Conservation (phyloP, 2,329 filamentous ascomycete genomes). For the Graphiopsis chlorocephala region DNA sequence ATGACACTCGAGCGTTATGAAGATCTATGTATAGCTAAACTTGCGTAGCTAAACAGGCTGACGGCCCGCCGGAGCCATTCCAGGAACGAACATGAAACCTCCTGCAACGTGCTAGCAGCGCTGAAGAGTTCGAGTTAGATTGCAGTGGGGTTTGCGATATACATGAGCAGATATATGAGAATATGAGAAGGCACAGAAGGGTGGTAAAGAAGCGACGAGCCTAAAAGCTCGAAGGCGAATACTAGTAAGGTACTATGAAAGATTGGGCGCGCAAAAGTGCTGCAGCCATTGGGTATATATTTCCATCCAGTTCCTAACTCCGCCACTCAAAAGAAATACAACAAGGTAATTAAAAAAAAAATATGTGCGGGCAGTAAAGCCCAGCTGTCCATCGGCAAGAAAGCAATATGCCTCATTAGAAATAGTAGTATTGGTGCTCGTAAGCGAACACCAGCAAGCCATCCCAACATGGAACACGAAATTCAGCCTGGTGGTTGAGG, state of each 20-base stretch:
- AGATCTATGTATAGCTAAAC: not conserved
- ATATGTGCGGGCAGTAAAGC: not conserved
- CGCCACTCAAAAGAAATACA: conserved; percentile 4
- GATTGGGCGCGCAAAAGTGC: conserved; percentile 12
- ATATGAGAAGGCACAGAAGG: not conserved
- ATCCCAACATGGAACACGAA: not conserved
- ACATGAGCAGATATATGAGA: not conserved
- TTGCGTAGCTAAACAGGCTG: not conserved
- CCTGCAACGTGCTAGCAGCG: not conserved
- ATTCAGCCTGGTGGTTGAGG: not conserved
- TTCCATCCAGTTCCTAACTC: conserved; percentile 12
- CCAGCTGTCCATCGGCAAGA: not conserved
- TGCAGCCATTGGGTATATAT: conserved; percentile 15
- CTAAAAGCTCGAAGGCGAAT: not conserved
- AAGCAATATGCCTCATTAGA: conserved; percentile 1
- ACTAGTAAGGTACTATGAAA: conserved; percentile 8
- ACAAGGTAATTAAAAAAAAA: not conserved
- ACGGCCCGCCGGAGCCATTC: not conserved
- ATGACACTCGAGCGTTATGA: not conserved
- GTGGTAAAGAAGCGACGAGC: not conserved
- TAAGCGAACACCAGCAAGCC: not conserved
- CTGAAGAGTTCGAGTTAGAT: not conserved
- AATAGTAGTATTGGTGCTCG: not conserved
- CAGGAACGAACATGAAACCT: not conserved
- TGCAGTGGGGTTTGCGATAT: not conserved